Evolutionary conservation across 1,284 basidiomycete genomes (phyloP).

Genomic region (Ceratobasidium sp.): DNA sequence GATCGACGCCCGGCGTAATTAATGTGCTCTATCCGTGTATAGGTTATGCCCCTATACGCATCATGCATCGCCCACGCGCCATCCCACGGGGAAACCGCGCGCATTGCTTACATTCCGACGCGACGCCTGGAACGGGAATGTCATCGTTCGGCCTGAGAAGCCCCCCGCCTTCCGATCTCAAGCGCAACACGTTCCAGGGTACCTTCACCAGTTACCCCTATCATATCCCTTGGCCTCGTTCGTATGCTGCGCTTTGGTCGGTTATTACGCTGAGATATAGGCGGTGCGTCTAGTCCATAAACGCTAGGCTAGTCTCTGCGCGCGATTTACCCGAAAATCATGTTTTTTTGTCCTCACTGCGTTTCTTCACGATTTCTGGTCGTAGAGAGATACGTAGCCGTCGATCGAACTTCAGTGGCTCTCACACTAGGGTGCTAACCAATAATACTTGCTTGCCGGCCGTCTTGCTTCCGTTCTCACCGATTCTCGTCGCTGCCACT

Average conservation of each 20-base stretch:
- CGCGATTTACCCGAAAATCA: slow-evolving; percentile 15
- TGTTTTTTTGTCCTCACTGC: background rate
- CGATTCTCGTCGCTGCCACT: background rate
- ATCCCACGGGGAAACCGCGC: slow-evolving; percentile 7
- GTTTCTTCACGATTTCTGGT: no score
- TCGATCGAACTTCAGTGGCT: background rate
- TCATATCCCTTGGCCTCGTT: background rate
- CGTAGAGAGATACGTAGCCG: no score
- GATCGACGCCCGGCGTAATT: slow-evolving; percentile 29
- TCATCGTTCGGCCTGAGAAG: slow-evolving; percentile 10
- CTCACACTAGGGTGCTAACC: background rate
- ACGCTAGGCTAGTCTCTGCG: background rate
- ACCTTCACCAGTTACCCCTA: background rate
- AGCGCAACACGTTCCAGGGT: slow-evolving; percentile 36
- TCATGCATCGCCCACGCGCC: background rate
- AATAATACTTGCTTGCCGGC: slow-evolving; percentile 1
- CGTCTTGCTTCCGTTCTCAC: background rate
- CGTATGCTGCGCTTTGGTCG: slow-evolving; percentile 19
- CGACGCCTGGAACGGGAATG: background rate
- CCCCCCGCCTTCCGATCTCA: slow-evolving; percentile 2
- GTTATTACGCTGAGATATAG: slow-evolving; percentile 16
- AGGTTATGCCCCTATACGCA: slow-evolving; percentile 23
- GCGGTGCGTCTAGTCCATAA: slow-evolving; percentile 16
- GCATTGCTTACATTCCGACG: background rate
- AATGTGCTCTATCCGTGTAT: slow-evolving; percentile 26